Conservation (phyloP, 179 eudicot genomes). For the Spinacia oleracea region DNA sequence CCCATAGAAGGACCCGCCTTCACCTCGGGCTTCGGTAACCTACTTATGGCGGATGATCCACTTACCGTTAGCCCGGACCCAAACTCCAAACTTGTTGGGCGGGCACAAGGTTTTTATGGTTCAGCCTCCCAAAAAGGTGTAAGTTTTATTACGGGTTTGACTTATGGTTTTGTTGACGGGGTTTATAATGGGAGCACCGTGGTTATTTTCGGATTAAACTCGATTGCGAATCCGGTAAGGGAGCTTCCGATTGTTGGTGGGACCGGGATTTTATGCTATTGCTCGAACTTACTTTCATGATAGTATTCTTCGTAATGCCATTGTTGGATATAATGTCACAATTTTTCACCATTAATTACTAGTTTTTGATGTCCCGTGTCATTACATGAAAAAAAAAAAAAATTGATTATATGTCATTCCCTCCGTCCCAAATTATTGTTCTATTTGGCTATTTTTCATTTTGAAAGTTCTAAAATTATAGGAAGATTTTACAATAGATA, state of each 20-base stretch:
- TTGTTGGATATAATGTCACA: conserved; percentile 32
- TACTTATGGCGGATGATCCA: conserved; percentile 26
- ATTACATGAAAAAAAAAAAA: too few relatives aligned
- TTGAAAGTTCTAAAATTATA: too few relatives aligned
- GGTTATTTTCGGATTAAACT: conserved; percentile 21
- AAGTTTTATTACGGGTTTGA: conserved; percentile 14
- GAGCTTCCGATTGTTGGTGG: conserved; percentile 36
- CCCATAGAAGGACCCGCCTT: neutral
- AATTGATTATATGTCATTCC: too few relatives aligned
- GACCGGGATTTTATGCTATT: conserved; percentile 29
- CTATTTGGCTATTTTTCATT: too few relatives aligned
- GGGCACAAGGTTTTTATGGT: conserved; percentile 33
- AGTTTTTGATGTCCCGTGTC: too few relatives aligned
- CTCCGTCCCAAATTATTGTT: too few relatives aligned
- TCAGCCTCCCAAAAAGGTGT: conserved; percentile 19
- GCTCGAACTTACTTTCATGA: conserved; percentile 16
- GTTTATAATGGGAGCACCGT: conserved; percentile 31
- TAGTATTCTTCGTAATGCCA: conserved; percentile 12
- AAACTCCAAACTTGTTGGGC: conserved; percentile 29
- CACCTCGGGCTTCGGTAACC: neutral
- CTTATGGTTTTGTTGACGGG: conserved; percentile 23
- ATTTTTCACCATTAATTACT: too few relatives aligned
- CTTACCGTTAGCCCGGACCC: conserved; percentile 25
- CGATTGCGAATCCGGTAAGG: conserved; percentile 14
- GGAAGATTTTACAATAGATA: too few relatives aligned